Evolutionary conservation across 495 filamentous ascomycete species (phyloP).

Genomic region (Extremus antarcticus): DNA sequence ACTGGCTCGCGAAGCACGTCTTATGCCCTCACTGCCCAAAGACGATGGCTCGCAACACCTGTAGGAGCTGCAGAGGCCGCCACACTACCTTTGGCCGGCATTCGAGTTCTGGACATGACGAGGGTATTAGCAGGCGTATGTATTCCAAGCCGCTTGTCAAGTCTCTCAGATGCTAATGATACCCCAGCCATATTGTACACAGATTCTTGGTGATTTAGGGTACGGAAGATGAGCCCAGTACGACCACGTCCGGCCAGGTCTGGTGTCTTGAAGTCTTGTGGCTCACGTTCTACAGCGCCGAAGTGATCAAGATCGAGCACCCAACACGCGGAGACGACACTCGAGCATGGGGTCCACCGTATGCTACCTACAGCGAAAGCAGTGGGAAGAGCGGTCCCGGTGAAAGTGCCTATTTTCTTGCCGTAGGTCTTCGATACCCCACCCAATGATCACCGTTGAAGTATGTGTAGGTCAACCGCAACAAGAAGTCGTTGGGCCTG

Average conservation of each 20-base stretch:
- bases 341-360: constrained; percentile 91
- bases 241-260: constrained; percentile 25
- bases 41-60: constrained; percentile 18
- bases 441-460: not conserved
- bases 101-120: constrained; percentile 90
- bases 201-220: constrained; percentile 95
- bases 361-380: constrained; percentile 52
- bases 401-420: constrained; percentile 90
- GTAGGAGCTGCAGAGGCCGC: constrained; percentile 5
- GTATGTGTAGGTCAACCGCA: constrained; percentile 66
- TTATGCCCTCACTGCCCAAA: not conserved
- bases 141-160: constrained; percentile 23
- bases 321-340: constrained; percentile 88
- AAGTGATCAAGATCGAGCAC: constrained; percentile 96
- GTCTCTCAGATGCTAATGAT: no score
- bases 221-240: constrained; percentile 36
- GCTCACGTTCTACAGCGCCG: constrained; percentile 49
- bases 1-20: not conserved
- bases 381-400: constrained; percentile 59
- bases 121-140: constrained; percentile 88
- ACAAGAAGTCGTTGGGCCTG: constrained; percentile 88
- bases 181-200: constrained; percentile 97
- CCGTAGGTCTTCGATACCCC: constrained; percentile 39
- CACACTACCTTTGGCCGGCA: constrained; percentile 61
- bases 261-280: not conserved